Evolutionary conservation across 129 eudicot species (phyloP).

Genomic region (Artemisia annua): DNA sequence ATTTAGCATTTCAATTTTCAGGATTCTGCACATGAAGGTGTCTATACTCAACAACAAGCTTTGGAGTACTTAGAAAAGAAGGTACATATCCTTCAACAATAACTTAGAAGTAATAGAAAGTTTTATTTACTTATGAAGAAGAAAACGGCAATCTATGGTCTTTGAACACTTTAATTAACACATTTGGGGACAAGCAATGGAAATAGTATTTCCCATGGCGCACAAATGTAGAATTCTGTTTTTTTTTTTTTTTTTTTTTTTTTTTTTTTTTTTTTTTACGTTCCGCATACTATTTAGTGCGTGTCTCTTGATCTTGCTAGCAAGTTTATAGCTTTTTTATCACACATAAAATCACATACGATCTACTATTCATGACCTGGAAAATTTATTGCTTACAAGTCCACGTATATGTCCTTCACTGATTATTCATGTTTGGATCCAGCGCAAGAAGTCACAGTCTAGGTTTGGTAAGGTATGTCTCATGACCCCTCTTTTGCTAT

Average conservation of each 20-base stretch:
- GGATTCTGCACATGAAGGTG: constrained; percentile 66
- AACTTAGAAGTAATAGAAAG: background rate
- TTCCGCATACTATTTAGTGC: background rate
- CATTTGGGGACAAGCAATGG: background rate
- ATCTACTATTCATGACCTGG: background rate
- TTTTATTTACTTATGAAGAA: background rate
- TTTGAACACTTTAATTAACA: too few relatives aligned
- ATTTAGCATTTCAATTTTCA: constrained; percentile 33
- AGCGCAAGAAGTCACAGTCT: constrained; percentile 47
- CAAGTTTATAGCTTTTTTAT: background rate
- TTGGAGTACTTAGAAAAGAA: constrained; percentile 73
- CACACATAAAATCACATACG: background rate
- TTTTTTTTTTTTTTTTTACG: too few relatives aligned
- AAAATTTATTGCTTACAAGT: background rate
- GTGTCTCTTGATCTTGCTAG: background rate
- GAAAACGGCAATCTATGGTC: too few relatives aligned
- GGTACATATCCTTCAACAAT: constrained; percentile 33
- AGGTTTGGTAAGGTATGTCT: constrained; percentile 32
- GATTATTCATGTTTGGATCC: constrained; percentile 29
- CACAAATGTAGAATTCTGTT: background rate
- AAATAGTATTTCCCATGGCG: constrained; percentile 1
- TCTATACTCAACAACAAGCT: constrained; percentile 77
- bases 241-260: too few relatives aligned
- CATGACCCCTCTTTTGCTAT: constrained; percentile 3
- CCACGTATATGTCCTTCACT: constrained; percentile 3